Evolutionary conservation across 176 grass and related monocot species (phyloP), one percentile per base, ranked within the genome.

Genomic region (Tillandsia leiboldiana): DNA sequence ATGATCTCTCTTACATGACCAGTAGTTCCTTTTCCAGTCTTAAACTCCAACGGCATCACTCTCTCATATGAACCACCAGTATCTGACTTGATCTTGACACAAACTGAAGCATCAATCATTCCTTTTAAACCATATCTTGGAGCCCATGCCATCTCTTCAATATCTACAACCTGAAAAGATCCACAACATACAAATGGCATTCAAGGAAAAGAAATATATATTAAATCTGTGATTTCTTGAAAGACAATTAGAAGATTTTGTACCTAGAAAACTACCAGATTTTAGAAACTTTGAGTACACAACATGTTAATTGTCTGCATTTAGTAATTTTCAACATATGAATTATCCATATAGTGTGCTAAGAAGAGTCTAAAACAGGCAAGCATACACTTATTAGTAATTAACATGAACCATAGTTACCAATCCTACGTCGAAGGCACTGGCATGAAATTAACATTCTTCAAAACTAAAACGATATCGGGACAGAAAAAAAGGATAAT

Each of bases 141-240:
- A 8, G 89, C 93, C 86, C 84, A 87, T 80, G 93, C 89, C 89
- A 97, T 92, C 65, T 97, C 89, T 81, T 97, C 93, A 79, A 97
- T 97, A 66, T 97, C 93, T 49, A 97, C 83, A 68, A 91, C 87
- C 93, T 97, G 83, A 80, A 67, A 54, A 10, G 10, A 28, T 13
- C 78, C 29, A 70, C 17, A 73, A 22, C 18, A n/a, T 59, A 59
- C 1, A 9, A 59, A 59, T 59, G 54, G 9, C 12, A 59, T 59
- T 59, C 20, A 14, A 59, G 8, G n/a, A 59, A 17, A 14, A 59
- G 20, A 20, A 18, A 59, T 22, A 59, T 22, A 18, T 8, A 17
- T 18, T 17, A 17, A 59, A 58, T 7, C 20, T 59, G 1, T 7
- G 8, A 59, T 9, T 15, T 2, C 20, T 13, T 59, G 54, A 14